A percentile compares a stretch with the other conserved stretches of the same genome.
These are phyloP conservation scores for Meripilus lineatus DNA, from an alignment of 1,284 basidiomycete genomes.

Conservation along the genomic window DNA sequence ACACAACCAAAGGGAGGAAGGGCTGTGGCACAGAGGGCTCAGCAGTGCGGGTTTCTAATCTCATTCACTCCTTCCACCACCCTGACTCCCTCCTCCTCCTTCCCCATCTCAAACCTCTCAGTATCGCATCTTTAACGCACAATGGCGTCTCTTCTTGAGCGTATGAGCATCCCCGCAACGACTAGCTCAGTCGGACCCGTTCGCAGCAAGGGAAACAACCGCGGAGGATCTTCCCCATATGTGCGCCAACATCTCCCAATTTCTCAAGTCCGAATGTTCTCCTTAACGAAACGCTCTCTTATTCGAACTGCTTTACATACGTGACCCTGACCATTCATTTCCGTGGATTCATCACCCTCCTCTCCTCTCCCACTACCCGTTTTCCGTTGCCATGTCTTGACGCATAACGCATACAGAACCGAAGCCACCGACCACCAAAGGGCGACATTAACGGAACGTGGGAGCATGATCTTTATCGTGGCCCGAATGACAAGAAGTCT, in stretches of 20 bases:
- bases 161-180: conserved; percentile 28
- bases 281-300: conserved; percentile 17
- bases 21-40: no score
- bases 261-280: conserved; percentile 18
- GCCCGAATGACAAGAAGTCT: conserved; percentile 34
- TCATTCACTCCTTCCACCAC: neutral
- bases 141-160: conserved; percentile 17
- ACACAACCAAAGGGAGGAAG: no score
- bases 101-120: neutral
- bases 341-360: neutral
- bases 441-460: conserved; percentile 63
- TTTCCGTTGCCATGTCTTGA: neutral
- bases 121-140: neutral
- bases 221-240: conserved; percentile 51
- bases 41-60: no score
- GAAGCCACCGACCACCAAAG: conserved; percentile 49
- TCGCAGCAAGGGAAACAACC: conserved; percentile 48
- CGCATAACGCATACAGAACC: conserved; percentile 33
- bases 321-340: no score
- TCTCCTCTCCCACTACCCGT: neutral
- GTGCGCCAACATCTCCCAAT: conserved; percentile 43
- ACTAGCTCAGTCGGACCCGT: conserved; percentile 43
- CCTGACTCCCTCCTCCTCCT: neutral
- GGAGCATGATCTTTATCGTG: conserved; percentile 70
- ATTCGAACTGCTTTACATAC: conserved; percentile 21